phyloP scores from a whole-genome alignment of 768 basidiomycete species.

The Amanita rimosa region DNA sequence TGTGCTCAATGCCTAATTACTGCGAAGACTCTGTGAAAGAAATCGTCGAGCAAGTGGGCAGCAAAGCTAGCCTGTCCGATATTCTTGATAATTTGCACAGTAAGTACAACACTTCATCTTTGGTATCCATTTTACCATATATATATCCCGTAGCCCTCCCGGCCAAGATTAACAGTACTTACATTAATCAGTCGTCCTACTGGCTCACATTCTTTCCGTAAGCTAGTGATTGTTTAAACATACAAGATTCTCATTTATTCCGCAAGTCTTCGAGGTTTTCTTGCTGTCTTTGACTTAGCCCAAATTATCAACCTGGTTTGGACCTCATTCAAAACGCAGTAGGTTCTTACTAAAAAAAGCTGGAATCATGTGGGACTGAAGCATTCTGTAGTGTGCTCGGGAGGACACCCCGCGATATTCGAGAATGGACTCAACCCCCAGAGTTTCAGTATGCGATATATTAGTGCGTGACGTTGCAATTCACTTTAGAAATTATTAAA shows the following conservation, averaged over 20 bases:
- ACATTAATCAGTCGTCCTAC: conserved; percentile 84
- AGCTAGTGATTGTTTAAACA: conserved; percentile 15
- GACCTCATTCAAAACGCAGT: conserved; percentile 79
- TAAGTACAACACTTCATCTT: conserved; percentile 16
- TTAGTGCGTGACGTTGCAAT: conserved; percentile 41
- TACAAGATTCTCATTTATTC: neutral
- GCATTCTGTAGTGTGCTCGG: conserved; percentile 51
- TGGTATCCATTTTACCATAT: neutral
- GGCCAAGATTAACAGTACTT: conserved; percentile 68
- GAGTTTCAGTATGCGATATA: conserved; percentile 83
- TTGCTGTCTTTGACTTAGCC: conserved; percentile 89
- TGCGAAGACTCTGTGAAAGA: conserved; percentile 29
- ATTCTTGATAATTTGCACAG: conserved; percentile 35
- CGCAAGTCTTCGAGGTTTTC: conserved; percentile 72
- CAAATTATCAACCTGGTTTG: conserved; percentile 87
- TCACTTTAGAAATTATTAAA: neutral
- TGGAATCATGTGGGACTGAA: conserved; percentile 1
- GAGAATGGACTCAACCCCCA: conserved; percentile 84
- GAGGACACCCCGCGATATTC: conserved; percentile 80
- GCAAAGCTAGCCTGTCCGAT: conserved; percentile 31
- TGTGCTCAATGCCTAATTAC: neutral
- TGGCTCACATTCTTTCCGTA: conserved; percentile 94
- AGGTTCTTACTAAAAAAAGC: conserved; percentile 13
- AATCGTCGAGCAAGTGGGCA: conserved; percentile 31
- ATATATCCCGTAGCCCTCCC: conserved; percentile 45